phyloP scores from a whole-genome alignment of 371 early-diverging fungal genomes.

The Massospora cicadina region DNA sequence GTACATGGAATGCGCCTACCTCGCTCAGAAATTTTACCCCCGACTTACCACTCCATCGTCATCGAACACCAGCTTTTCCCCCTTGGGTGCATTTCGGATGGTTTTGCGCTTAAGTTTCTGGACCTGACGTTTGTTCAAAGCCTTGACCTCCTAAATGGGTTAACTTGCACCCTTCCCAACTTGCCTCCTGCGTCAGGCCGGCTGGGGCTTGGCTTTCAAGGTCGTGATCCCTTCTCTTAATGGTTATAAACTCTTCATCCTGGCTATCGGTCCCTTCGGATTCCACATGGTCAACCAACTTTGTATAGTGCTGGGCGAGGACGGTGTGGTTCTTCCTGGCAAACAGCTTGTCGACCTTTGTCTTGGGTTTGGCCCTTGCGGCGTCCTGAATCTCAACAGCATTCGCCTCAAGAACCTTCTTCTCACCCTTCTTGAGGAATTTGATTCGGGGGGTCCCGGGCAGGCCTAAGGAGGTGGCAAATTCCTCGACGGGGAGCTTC shows the following conservation, averaged over 20 bases:
- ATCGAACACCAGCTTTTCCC: slow-evolving; percentile 68
- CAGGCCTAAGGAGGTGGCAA: slow-evolving; percentile 74
- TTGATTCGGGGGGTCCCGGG: slow-evolving; percentile 89
- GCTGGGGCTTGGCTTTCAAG: slow-evolving; percentile 10
- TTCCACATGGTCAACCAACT: slow-evolving; percentile 46
- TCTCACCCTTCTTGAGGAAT: slow-evolving; percentile 34
- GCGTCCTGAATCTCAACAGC: slow-evolving; percentile 14
- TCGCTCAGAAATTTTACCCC: neutral
- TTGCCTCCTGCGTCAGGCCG: neutral
- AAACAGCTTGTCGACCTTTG: slow-evolving; percentile 82
- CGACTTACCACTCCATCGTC: slow-evolving; percentile 67
- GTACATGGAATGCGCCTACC: slow-evolving; percentile 42
- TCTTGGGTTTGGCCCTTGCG: slow-evolving; percentile 16
- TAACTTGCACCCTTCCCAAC: neutral
- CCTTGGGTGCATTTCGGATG: slow-evolving; percentile 42
- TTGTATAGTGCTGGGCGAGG: slow-evolving; percentile 77
- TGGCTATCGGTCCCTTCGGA: slow-evolving; percentile 18
- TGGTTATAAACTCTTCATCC: slow-evolving; percentile 53
- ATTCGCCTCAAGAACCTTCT: slow-evolving; percentile 4
- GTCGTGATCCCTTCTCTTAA: slow-evolving; percentile 56
- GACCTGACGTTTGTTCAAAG: slow-evolving; percentile 18
- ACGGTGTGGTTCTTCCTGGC: slow-evolving; percentile 77
- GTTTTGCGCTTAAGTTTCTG: slow-evolving; percentile 60
- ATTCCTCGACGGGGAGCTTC: slow-evolving; percentile 67
- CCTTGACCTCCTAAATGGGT: slow-evolving; percentile 9